phyloP scores from a whole-genome alignment of 2,329 filamentous ascomycete genomes.

The Thielaviopsis populi region DNA sequence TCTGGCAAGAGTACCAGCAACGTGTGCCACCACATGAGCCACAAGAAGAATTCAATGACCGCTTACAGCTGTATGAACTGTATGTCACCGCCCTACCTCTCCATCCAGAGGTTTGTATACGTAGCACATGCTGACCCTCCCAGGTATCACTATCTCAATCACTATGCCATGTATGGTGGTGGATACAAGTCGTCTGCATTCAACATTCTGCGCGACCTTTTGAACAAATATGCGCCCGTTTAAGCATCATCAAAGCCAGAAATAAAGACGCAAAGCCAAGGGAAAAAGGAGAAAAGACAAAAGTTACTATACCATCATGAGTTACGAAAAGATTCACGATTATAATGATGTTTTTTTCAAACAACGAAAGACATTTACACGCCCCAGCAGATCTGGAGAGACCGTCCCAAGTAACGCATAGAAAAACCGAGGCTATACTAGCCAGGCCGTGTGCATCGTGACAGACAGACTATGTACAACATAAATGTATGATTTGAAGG shows the following conservation, averaged over 20 bases:
- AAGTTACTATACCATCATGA: conserved; percentile 4
- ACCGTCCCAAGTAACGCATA: not conserved
- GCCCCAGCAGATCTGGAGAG: not conserved
- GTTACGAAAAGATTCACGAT: conserved; percentile 7
- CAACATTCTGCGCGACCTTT: conserved; percentile 60
- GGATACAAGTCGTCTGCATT: conserved; percentile 63
- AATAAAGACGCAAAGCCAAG: not conserved
- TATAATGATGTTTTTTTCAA: conserved; percentile 4
- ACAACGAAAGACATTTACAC: not conserved
- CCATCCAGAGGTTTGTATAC: not conserved
- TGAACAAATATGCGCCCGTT: conserved; percentile 51
- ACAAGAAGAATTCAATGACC: conserved; percentile 67
- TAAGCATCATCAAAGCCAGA: not conserved
- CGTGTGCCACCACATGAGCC: conserved; percentile 70
- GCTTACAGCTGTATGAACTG: conserved; percentile 68
- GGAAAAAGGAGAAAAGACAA: not conserved
- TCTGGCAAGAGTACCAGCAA: conserved; percentile 63
- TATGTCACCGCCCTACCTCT: conserved; percentile 32
- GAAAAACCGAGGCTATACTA: too few species aligned
- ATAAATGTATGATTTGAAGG: not conserved
- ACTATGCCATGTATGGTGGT: conserved; percentile 70
- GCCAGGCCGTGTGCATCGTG: too few species aligned
- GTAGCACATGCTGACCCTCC: conserved; percentile 17
- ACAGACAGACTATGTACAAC: not conserved
- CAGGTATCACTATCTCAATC: conserved; percentile 82